These are phyloP conservation scores for Pyracantha coccinea DNA, from an alignment of 331 rosid genomes.

Conservation along the genomic window DNA sequence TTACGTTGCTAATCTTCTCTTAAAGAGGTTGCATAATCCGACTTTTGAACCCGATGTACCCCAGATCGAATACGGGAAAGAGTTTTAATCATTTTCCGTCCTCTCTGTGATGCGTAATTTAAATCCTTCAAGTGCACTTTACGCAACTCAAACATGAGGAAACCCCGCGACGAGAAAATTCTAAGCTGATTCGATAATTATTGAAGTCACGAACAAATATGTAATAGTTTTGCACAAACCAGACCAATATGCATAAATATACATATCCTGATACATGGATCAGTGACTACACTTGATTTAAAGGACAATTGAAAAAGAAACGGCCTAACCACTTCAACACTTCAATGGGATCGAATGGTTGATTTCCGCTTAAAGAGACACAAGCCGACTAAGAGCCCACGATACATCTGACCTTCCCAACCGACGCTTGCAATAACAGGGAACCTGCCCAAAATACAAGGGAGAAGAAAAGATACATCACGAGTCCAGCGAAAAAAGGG, in stretches of 20 bases:
- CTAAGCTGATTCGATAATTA: neutral
- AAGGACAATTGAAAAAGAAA: slow-evolving; percentile 7
- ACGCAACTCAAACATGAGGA: neutral
- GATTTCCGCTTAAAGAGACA: slow-evolving; percentile 4
- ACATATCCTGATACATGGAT: slow-evolving; percentile 19
- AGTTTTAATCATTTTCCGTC: neutral
- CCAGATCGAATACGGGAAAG: too few relatives aligned
- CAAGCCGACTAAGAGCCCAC: slow-evolving; percentile 1
- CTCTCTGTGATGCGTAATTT: neutral
- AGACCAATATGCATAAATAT: slow-evolving; percentile 12
- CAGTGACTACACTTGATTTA: slow-evolving; percentile 12
- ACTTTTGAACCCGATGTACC: neutral
- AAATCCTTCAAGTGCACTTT: neutral
- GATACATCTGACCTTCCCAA: slow-evolving; percentile 12
- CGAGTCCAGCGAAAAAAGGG: too few relatives aligned
- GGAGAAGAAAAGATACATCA: slow-evolving; percentile 1
- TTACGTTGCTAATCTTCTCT: neutral
- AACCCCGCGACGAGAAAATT: neutral
- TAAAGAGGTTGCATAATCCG: neutral
- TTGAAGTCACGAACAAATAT: neutral
- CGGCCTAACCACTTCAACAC: slow-evolving; percentile 16
- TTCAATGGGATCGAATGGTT: slow-evolving; percentile 7
- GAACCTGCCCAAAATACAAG: slow-evolving; percentile 23
- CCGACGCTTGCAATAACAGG: neutral
- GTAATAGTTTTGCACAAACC: neutral